Conservation (phyloP, 345 rosid species). For the Brassica carinata region DNA sequence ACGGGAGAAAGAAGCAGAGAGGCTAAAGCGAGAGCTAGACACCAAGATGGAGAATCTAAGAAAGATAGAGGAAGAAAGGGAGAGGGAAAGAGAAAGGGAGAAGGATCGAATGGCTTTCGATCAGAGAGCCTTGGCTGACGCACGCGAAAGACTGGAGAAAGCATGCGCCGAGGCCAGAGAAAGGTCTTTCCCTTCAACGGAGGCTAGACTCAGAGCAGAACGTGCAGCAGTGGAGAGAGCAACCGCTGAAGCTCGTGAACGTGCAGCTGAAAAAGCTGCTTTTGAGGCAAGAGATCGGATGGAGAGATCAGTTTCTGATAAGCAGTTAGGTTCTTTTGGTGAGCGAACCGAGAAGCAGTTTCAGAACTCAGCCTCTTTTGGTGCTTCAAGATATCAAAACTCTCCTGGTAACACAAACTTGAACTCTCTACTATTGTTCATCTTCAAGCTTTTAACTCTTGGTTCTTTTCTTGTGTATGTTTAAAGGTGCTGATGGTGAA, state of each 20-base stretch:
- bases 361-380: slow-evolving; percentile 51
- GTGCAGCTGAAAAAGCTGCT: slow-evolving; percentile 79
- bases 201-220: slow-evolving; percentile 77
- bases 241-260: slow-evolving; percentile 88
- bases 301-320: slow-evolving; percentile 68
- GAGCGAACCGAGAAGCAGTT: slow-evolving; percentile 47
- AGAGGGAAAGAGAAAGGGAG: slow-evolving; percentile 90
- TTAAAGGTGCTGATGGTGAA: slow-evolving; percentile 74
- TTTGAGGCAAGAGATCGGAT: slow-evolving; percentile 68
- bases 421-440: background rate
- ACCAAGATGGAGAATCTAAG: slow-evolving; percentile 63
- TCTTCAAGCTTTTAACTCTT: background rate
- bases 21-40: slow-evolving; percentile 63
- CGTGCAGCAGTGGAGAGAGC: slow-evolving; percentile 96
- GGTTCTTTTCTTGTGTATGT: slow-evolving; percentile 2
- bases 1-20: slow-evolving; percentile 59
- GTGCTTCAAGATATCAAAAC: slow-evolving; percentile 51
- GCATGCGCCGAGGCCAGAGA: slow-evolving; percentile 91
- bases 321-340: slow-evolving; percentile 48
- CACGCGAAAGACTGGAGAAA: slow-evolving; percentile 93
- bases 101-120: slow-evolving; percentile 96
- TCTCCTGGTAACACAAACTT: slow-evolving; percentile 52
- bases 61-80: slow-evolving; percentile 84
- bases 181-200: slow-evolving; percentile 55
- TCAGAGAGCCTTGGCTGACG: slow-evolving; percentile 77